Conservation (phyloP, 257 asterid genomes). For the Capsicum pubescens region DNA sequence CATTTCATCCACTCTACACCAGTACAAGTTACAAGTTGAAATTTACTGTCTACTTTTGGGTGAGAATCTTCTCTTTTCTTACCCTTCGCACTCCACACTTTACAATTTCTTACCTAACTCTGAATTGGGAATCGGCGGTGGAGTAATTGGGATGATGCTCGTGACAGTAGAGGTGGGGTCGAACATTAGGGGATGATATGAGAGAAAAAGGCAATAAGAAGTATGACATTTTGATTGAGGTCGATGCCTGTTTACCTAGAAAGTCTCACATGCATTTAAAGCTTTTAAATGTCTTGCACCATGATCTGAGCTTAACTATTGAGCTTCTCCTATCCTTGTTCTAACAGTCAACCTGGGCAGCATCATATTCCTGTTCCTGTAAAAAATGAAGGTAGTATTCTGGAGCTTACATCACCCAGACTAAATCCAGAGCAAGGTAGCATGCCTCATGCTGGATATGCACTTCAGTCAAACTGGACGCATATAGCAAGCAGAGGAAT, state of each 20-base stretch:
- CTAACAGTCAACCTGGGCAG: constrained; percentile 57
- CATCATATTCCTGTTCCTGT: constrained; percentile 48
- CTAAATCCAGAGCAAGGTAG: constrained; percentile 66
- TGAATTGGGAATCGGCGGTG: neutral
- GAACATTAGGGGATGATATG: neutral
- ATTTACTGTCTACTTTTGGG: too few species aligned
- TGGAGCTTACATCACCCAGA: constrained; percentile 79
- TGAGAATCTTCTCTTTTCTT: neutral
- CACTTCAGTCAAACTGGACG: constrained; percentile 69
- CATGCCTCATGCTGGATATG: constrained; percentile 50
- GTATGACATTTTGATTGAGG: neutral
- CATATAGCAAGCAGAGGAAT: constrained; percentile 47
- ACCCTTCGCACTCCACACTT: neutral
- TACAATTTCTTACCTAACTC: neutral
- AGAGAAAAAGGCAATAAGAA: neutral
- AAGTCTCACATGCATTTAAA: neutral
- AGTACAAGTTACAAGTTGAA: neutral
- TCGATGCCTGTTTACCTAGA: neutral
- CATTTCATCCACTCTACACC: neutral
- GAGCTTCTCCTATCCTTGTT: constrained; percentile 33
- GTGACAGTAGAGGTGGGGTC: neutral
- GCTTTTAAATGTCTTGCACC: neutral
- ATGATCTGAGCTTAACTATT: constrained; percentile 34
- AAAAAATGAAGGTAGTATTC: constrained; percentile 54
- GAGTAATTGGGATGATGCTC: neutral